A percentile compares a stretch with the other conserved stretches of the same genome.
These are phyloP conservation scores for Cynara cardunculus DNA, from an alignment of 129 eudicot genomes.

Conservation along the genomic window DNA sequence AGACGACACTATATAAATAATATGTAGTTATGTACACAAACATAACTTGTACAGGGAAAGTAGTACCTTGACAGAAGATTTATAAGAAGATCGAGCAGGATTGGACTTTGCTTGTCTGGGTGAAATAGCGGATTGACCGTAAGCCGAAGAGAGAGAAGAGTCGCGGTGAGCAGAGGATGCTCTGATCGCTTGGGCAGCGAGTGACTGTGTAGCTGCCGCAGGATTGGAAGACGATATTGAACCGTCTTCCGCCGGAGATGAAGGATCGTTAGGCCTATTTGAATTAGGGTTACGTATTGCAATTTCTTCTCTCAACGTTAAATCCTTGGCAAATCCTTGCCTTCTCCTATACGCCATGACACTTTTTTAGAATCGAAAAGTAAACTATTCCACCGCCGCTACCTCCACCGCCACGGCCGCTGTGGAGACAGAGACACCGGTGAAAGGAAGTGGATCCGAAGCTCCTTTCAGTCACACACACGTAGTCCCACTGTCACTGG, in stretches of 20 bases:
- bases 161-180: constrained; percentile 76
- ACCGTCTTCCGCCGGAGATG: constrained; percentile 23
- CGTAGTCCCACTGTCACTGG: not conserved
- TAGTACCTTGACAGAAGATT: constrained; percentile 44
- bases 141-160: constrained; percentile 78
- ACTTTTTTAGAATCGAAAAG: not conserved
- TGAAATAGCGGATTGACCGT: constrained; percentile 53
- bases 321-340: constrained; percentile 41
- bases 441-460: constrained; percentile 26
- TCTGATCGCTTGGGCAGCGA: constrained; percentile 71
- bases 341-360: constrained; percentile 63
- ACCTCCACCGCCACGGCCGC: constrained; percentile 4
- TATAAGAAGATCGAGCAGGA: constrained; percentile 30
- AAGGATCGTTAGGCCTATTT: constrained; percentile 4
- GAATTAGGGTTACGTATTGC: constrained; percentile 30
- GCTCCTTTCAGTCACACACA: constrained; percentile 5
- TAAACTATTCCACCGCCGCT: not conserved
- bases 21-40: not conserved
- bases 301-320: constrained; percentile 7
- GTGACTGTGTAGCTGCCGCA: constrained; percentile 45
- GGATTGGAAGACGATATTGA: constrained; percentile 40
- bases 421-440: constrained; percentile 15
- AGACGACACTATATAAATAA: not conserved
- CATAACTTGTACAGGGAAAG: not conserved
- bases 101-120: constrained; percentile 33